Conservation (phyloP, 2,329 filamentous ascomycete species). For the Aspergillus glaucus region DNA sequence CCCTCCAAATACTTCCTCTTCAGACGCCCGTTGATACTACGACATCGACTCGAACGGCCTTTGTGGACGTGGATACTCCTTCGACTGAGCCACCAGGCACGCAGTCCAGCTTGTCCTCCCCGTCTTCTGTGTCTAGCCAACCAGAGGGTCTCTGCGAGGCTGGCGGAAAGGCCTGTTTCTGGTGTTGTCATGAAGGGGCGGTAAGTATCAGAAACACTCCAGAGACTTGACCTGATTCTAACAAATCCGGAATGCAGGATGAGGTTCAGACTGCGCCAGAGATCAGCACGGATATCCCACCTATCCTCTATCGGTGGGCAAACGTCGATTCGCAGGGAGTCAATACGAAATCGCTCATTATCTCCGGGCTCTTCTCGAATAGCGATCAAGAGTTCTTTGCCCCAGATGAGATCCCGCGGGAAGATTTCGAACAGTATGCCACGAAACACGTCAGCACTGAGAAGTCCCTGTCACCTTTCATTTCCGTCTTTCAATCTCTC, state of each 20-base stretch:
- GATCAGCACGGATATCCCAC: conserved; percentile 13
- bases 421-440: conserved; percentile 17
- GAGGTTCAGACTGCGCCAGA: not conserved
- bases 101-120: not conserved
- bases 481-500: conserved; percentile 23
- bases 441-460: conserved; percentile 19
- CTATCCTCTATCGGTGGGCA: conserved; percentile 29
- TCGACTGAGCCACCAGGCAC: not conserved
- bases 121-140: not conserved
- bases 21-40: not conserved
- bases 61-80: too few relatives aligned
- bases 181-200: conserved; percentile 13
- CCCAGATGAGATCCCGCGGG: conserved; percentile 7
- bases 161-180: conserved; percentile 17
- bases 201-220: not conserved
- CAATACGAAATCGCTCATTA: conserved; percentile 18
- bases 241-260: not conserved
- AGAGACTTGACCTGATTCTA: not conserved
- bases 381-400: conserved; percentile 4
- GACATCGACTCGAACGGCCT: not conserved
- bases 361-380: conserved; percentile 21
- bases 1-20: not conserved
- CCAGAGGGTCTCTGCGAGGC: conserved; percentile 4
- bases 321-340: conserved; percentile 26
- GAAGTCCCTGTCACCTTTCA: conserved; percentile 23